Evolutionary conservation across 2,329 filamentous ascomycete genomes (phyloP), one percentile per base, ranked within the genome.

Genomic region (Aschersonia sp.): DNA sequence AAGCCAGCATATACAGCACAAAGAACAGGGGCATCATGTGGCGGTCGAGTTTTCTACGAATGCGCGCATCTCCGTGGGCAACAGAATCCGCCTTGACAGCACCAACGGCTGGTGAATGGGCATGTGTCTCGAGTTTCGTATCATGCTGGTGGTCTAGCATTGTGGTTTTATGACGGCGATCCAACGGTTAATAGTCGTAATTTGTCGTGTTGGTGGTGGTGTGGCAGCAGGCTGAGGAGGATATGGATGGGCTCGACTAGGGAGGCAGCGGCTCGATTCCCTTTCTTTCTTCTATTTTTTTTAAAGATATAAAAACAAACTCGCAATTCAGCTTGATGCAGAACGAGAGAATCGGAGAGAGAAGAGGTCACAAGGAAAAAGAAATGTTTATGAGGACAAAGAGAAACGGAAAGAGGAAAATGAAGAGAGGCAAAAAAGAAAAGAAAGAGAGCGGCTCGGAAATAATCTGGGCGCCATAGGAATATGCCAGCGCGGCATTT

Each of bases 11-110:
- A 31, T 43, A 47, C 39, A 47, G 30, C 10, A 43, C 45, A 31
- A 47, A 47, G 30, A 47, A 43, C 39, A 47, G 5, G 12, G 45
- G 45, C 45, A 47, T 47, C 45, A 47, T 47, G 30, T 43, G 45
- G 11, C 6, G 12, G 14, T 47, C 45, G 30, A 47, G 45, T 35
- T 47, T 47, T 30, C 45, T 42, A 9, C 45, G 37, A 10, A 47
- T 47, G 39, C 45, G 45, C 5, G 45, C 45, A 30, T 47, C 45
- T 11, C 14, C 45, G 9, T 22, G 8, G 6, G 44, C 30, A 37
- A 11, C 44, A n/a, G 40, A n/a, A 7, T 42, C 40, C 2, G 40
- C 40, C 40, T 42, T 37, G 32, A 37, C 32, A 12, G 32, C 32
- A 37, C 32, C 32, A 12, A 37, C 32, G 32, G 32, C 8, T 12